Evolutionary conservation across 306 rosid genomes (phyloP).

Genomic region (Potentilla sterilis): DNA sequence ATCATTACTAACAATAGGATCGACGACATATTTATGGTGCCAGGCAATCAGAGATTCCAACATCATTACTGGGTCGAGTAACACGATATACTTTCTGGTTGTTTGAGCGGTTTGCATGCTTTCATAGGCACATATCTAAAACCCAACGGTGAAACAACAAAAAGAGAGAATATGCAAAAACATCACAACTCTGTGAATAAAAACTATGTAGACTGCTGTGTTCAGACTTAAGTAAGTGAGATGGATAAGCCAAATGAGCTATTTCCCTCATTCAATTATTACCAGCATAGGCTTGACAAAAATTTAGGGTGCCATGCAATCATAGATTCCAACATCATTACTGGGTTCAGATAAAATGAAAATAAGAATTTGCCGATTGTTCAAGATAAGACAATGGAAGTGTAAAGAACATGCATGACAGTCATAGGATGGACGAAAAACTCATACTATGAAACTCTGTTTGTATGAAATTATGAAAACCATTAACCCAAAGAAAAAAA

Average conservation of each 20-base stretch:
- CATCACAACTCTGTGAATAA: not conserved
- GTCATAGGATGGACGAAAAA: not conserved
- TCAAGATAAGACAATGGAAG: not conserved
- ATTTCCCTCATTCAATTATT: not conserved
- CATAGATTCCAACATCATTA: no score
- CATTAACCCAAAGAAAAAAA: no score
- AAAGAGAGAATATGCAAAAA: not conserved
- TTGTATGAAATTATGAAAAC: no score
- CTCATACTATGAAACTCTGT: not conserved
- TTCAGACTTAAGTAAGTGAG: not conserved
- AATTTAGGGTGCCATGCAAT: not conserved
- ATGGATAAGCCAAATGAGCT: not conserved
- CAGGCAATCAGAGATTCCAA: not conserved
- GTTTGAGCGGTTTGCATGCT: constrained; percentile 99
- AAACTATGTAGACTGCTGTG: not conserved
- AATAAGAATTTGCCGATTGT: not conserved
- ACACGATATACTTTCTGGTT: constrained; percentile 1
- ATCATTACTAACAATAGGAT: not conserved
- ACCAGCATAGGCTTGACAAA: not conserved
- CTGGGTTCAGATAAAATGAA: not conserved
- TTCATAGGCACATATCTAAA: constrained; percentile 88
- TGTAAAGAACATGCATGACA: not conserved
- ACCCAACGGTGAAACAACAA: constrained; percentile 14
- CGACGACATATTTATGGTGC: not conserved
- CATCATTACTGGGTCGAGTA: not conserved